Evolutionary conservation across 768 basidiomycete species (phyloP).

Genomic region (Cystobasidium tubakii): DNA sequence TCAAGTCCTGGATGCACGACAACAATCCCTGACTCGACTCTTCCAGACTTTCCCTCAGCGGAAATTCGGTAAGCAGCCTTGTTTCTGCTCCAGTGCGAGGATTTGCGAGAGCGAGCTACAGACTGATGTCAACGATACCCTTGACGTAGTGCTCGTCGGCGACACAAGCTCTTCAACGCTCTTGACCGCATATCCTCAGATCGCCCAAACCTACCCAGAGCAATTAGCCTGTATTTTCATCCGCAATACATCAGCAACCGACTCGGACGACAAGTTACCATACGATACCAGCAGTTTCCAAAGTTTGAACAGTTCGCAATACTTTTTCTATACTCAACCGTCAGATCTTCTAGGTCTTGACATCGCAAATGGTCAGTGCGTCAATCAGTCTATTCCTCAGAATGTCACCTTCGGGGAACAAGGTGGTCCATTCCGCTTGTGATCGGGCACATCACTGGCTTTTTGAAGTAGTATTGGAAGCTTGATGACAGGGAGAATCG

Average conservation of each 20-base stretch:
- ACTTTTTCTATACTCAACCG: constrained; percentile 30
- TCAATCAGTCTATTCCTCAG: constrained; percentile 28
- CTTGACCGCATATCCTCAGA: constrained; percentile 29
- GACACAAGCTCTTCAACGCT: constrained; percentile 34
- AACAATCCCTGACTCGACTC: constrained; percentile 20
- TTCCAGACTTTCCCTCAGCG: constrained; percentile 35
- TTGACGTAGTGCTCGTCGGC: constrained; percentile 21
- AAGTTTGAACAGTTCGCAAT: constrained; percentile 29
- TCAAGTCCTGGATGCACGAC: constrained; percentile 26
- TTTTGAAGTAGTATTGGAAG: no score
- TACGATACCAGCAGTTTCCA: constrained; percentile 35
- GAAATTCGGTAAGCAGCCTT: constrained; percentile 8
- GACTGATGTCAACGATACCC: no score
- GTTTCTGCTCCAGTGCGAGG: not conserved
- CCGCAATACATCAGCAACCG: constrained; percentile 34
- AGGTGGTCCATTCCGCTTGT: constrained; percentile 26
- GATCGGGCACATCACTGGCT: not conserved
- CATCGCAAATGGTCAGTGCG: constrained; percentile 35
- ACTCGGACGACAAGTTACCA: constrained; percentile 33
- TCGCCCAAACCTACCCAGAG: constrained; percentile 22
- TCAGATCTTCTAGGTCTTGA: constrained; percentile 26
- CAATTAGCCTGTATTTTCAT: constrained; percentile 37
- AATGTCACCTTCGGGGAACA: constrained; percentile 35
- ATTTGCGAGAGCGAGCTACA: no score
- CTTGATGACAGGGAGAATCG: no score